Conservation (phyloP, 192 early-diverging fungal genomes). For the Coemansia sp. region DNA sequence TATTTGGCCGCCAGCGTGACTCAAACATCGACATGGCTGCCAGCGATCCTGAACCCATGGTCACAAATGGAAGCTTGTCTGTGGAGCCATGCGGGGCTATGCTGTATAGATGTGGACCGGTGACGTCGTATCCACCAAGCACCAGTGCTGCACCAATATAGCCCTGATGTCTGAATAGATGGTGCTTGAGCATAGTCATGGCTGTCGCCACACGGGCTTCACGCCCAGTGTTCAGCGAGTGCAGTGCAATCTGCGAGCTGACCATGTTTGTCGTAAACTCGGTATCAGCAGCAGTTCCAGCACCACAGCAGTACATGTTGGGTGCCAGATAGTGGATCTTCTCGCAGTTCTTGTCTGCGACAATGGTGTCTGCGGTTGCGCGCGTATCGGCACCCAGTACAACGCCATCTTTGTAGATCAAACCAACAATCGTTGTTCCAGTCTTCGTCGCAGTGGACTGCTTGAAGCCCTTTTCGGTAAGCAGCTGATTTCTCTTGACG, state of each 20-base stretch:
- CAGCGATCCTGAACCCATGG: conserved; percentile 94
- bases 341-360: conserved; percentile 98
- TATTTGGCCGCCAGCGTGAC: conserved; percentile 70
- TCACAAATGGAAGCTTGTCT: conserved; percentile 94
- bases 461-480: conserved; percentile 74
- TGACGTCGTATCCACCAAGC: conserved; percentile 88
- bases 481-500: conserved; percentile 66
- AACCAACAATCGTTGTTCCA: conserved; percentile 95
- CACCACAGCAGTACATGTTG: conserved; percentile 98
- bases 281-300: conserved; percentile 99
- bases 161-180: conserved; percentile 96
- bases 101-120: conserved; percentile 87
- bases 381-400: conserved; percentile 96
- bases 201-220: conserved; percentile 86
- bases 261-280: conserved; percentile 92
- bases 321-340: conserved; percentile 98
- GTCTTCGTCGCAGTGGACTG: conserved; percentile 87
- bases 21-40: conserved; percentile 98
- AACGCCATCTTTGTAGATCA: conserved; percentile 93
- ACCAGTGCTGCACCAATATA: conserved; percentile 93
- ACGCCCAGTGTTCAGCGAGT: conserved; percentile 85
- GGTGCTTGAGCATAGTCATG: conserved; percentile 97
- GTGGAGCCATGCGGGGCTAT: conserved; percentile 94
- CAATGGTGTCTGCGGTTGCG: conserved; percentile 91
- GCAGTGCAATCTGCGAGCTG: conserved; percentile 91